phyloP scores from a whole-genome alignment of 73 alveolate species.

The Paramecium octaurelia region DNA sequence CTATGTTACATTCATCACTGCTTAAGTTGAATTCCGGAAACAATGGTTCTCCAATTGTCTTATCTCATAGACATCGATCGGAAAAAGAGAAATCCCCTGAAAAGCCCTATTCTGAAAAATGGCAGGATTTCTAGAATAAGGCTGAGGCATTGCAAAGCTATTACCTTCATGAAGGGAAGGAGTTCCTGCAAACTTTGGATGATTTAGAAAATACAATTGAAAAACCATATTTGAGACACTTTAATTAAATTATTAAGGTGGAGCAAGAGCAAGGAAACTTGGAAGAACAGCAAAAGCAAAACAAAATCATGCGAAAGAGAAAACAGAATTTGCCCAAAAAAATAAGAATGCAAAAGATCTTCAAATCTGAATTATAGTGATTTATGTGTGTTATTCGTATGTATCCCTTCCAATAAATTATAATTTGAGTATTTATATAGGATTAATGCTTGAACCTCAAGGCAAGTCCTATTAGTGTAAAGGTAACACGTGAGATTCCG shows the following conservation, averaged over 20 bases:
- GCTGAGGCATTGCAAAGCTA: not conserved
- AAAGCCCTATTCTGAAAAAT: not conserved
- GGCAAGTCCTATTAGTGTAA: conserved; percentile 57
- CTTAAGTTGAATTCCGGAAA: not conserved
- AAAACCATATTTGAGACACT: not conserved
- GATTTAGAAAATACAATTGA: not conserved
- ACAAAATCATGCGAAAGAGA: not conserved
- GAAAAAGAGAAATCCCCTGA: not conserved
- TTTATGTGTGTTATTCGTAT: not conserved
- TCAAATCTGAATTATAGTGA: conserved; percentile 13
- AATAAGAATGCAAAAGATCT: not conserved
- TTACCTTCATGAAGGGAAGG: not conserved
- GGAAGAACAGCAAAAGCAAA: not conserved
- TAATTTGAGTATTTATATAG: not conserved
- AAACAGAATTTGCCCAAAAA: not conserved
- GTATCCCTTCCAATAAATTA: not conserved
- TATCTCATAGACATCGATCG: not conserved
- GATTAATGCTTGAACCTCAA: not conserved
- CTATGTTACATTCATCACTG: not conserved
- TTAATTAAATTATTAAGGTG: not conserved
- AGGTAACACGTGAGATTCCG: conserved; percentile 63
- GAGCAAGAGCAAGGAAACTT: not conserved
- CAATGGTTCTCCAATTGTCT: not conserved
- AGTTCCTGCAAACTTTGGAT: not conserved
- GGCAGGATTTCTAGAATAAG: not conserved